These are phyloP conservation scores for Pezicula rhizophila DNA, from an alignment of 2,329 filamentous ascomycete genomes.

Conservation along the genomic window DNA sequence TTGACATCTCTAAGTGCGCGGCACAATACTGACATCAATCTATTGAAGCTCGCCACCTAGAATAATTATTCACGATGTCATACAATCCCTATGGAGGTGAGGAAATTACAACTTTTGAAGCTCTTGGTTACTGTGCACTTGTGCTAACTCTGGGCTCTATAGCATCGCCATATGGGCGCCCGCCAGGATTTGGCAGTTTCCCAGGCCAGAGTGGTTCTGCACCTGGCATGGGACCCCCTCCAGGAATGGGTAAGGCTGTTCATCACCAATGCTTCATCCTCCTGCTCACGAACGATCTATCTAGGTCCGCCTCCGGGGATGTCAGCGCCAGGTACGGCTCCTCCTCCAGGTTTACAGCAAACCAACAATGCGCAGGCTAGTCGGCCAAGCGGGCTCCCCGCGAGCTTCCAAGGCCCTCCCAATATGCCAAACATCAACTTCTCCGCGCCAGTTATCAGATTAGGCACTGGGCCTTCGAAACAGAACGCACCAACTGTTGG, in stretches of 20 bases:
- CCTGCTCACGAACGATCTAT: conserved; percentile 27
- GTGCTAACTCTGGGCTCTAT: conserved; percentile 8
- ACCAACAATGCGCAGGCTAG: conserved; percentile 68
- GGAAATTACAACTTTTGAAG: conserved; percentile 3
- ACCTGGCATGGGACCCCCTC: conserved; percentile 70
- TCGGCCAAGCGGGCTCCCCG: conserved; percentile 72
- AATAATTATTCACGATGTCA: conserved; percentile 19
- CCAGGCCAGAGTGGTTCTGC: conserved; percentile 50
- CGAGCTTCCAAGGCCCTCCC: conserved; percentile 79
- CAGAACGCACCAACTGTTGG: conserved; percentile 35
- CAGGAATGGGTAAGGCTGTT: conserved; percentile 66
- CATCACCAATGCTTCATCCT: conserved; percentile 3
- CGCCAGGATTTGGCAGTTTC: conserved; percentile 68
- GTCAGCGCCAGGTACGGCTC: conserved; percentile 74
- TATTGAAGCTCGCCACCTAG: background rate
- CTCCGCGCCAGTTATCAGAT: conserved; percentile 89
- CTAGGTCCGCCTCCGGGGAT: conserved; percentile 73
- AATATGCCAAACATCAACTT: conserved; percentile 99
- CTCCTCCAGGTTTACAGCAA: conserved; percentile 73
- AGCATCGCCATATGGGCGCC: conserved; percentile 56
- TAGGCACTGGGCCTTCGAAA: conserved; percentile 74
- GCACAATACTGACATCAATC: conserved; percentile 1
- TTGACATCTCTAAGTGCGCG: background rate
- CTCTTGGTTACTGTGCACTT: background rate
- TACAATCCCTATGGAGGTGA: conserved; percentile 30